A percentile compares a stretch with the other conserved stretches of the same genome.
These are phyloP conservation scores for Aspergillus nidulans DNA, from an alignment of 495 filamentous ascomycete species.

Conservation along the genomic window DNA sequence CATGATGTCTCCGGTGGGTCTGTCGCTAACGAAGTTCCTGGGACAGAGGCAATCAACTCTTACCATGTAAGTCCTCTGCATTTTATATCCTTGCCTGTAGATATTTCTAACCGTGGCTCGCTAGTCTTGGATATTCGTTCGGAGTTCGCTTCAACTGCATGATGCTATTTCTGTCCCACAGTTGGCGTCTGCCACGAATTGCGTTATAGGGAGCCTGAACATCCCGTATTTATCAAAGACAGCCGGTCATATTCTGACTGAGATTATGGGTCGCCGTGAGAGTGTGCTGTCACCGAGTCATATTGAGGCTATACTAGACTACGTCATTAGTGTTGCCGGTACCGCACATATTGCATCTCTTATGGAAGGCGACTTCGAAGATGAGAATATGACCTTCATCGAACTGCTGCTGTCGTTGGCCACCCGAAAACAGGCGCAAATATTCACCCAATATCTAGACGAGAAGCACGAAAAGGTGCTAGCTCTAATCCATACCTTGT, in stretches of 20 bases:
- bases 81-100: neutral
- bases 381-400: conserved; percentile 64
- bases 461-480: conserved; percentile 38
- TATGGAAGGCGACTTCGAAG: conserved; percentile 55
- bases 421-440: conserved; percentile 24
- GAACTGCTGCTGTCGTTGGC: conserved; percentile 66
- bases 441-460: conserved; percentile 28
- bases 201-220: conserved; percentile 22
- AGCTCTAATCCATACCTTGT: conserved; percentile 53
- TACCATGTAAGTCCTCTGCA: conserved; percentile 33
- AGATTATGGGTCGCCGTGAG: conserved; percentile 26
- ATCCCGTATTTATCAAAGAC: conserved; percentile 25
- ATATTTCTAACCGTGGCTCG: neutral
- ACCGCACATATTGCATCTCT: conserved; percentile 40
- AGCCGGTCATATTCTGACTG: conserved; percentile 32
- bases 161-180: conserved; percentile 16
- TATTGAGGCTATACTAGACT: conserved; percentile 24
- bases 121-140: conserved; percentile 28
- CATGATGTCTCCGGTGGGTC: conserved; percentile 22
- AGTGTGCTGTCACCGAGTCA: conserved; percentile 19
- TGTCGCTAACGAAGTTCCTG: conserved; percentile 19
- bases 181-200: conserved; percentile 16
- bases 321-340: conserved; percentile 33
- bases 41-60: conserved; percentile 30
- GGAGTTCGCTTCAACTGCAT: conserved; percentile 20